Evolutionary conservation across 148 eudicot species (phyloP).

Genomic region (Tetragonia tetragonoides): DNA sequence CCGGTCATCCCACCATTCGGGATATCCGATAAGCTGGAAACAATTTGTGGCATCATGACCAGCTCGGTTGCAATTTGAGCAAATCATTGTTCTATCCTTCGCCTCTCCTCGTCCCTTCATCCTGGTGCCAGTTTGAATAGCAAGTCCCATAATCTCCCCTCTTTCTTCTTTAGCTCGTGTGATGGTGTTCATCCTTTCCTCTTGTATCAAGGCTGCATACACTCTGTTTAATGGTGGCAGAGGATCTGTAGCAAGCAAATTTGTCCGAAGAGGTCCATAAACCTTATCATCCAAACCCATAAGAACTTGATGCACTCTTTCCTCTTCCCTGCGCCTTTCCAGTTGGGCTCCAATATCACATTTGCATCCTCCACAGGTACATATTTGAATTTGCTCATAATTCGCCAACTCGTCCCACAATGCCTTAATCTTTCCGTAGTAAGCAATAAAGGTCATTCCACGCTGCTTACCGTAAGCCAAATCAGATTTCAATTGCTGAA

Average conservation of each 20-base stretch:
- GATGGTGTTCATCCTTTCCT: not conserved
- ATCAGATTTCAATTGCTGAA: not conserved
- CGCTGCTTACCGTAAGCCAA: not conserved
- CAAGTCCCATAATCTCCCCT: not conserved
- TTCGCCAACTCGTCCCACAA: not conserved
- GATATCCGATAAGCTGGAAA: too few relatives aligned
- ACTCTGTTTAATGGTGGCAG: not conserved
- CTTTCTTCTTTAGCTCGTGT: not conserved
- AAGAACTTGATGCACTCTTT: not conserved
- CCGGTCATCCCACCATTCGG: not conserved
- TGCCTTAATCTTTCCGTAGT: not conserved
- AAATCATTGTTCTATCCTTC: too few relatives aligned
- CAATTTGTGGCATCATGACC: too few relatives aligned
- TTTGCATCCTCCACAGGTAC: not conserved
- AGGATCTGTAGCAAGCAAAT: not conserved
- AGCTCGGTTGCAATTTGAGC: too few relatives aligned
- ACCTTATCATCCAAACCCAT: not conserved
- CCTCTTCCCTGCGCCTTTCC: not conserved
- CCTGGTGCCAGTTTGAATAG: not conserved
- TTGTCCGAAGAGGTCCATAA: not conserved
- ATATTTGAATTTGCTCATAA: not conserved
- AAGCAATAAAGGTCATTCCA: not conserved
- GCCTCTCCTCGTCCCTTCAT: not conserved
- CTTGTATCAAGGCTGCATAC: too few relatives aligned
- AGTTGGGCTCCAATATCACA: not conserved